These are phyloP conservation scores for Oryza nivara DNA, from an alignment of 176 grass and related monocot species.

Conservation along the genomic window DNA sequence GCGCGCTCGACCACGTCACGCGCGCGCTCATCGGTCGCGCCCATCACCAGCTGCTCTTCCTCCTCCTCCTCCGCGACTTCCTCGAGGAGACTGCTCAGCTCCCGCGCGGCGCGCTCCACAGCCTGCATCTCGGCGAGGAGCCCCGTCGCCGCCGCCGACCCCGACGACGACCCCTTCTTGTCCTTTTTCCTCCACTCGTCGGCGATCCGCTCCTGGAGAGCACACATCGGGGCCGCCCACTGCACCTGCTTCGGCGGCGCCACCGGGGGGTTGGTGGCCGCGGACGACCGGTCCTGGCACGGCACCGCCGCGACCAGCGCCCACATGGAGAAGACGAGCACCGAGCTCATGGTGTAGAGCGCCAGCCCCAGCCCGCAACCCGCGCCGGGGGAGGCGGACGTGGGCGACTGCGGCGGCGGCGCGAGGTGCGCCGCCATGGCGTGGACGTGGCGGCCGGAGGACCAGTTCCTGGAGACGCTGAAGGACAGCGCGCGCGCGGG, in stretches of 20 bases:
- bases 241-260: conserved; percentile 67
- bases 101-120: conserved; percentile 57
- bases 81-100: conserved; percentile 63
- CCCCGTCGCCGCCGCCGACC: conserved; percentile 22
- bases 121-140: conserved; percentile 80
- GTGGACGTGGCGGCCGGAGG: conserved; percentile 57
- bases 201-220: conserved; percentile 68
- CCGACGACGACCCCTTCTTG: conserved; percentile 45
- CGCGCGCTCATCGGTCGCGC: conserved; percentile 34
- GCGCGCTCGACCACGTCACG: conserved; percentile 53
- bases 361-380: conserved; percentile 65
- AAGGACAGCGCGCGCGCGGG: conserved; percentile 49
- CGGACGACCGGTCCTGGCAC: conserved; percentile 48
- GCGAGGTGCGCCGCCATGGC: conserved; percentile 74
- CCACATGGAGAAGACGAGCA: conserved; percentile 86
- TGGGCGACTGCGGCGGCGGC: conserved; percentile 26
- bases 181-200: conserved; percentile 71
- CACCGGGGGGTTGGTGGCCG: conserved; percentile 22
- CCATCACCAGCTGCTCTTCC: background rate
- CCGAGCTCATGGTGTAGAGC: conserved; percentile 89
- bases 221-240: conserved; percentile 64
- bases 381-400: conserved; percentile 8
- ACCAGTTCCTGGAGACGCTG: conserved; percentile 85
- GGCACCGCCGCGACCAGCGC: conserved; percentile 72
- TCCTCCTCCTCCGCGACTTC: conserved; percentile 52